A percentile compares a stretch with the other conserved stretches of the same genome.
phyloP scores from a whole-genome alignment of 1,284 basidiomycete genomes.

The Boletus smithii region DNA sequence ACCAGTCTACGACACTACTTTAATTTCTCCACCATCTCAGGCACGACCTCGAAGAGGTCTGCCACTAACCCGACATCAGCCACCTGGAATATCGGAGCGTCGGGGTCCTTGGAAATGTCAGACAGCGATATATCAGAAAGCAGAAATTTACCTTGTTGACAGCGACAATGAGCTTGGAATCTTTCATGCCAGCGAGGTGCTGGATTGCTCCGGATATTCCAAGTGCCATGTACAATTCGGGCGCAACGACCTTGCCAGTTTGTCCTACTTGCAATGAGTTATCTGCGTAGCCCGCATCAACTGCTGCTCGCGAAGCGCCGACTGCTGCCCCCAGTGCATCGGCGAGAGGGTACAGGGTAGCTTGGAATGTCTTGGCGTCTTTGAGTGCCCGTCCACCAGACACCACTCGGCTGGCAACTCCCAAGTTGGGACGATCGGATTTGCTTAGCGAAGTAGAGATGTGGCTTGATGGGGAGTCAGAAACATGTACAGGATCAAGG shows the following conservation, averaged over 20 bases:
- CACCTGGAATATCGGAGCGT: conserved; percentile 99
- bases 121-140: conserved; percentile 1
- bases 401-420: conserved; percentile 84
- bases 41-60: conserved; percentile 87
- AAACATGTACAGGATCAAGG: conserved; percentile 65
- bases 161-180: conserved; percentile 97
- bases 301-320: conserved; percentile 95
- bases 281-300: conserved; percentile 97
- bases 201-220: conserved; percentile 98
- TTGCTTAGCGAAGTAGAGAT: conserved; percentile 84
- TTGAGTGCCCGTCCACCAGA: conserved; percentile 96
- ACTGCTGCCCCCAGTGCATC: conserved; percentile 94
- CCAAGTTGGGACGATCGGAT: conserved; percentile 92
- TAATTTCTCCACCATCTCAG: conserved; percentile 83
- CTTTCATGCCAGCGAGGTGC: conserved; percentile 99
- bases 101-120: conserved; percentile 69
- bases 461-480: conserved; percentile 68
- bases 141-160: conserved; percentile 80
- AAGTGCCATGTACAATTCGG: conserved; percentile 92
- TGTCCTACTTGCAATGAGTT: conserved; percentile 98
- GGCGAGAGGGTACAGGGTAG: conserved; percentile 85
- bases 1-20: conserved; percentile 43
- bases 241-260: conserved; percentile 95
- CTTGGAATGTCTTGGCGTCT: conserved; percentile 89
- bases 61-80: conserved; percentile 95